phyloP scores from a whole-genome alignment of 2,329 filamentous ascomycete genomes.

The Phoma herbarum region DNA sequence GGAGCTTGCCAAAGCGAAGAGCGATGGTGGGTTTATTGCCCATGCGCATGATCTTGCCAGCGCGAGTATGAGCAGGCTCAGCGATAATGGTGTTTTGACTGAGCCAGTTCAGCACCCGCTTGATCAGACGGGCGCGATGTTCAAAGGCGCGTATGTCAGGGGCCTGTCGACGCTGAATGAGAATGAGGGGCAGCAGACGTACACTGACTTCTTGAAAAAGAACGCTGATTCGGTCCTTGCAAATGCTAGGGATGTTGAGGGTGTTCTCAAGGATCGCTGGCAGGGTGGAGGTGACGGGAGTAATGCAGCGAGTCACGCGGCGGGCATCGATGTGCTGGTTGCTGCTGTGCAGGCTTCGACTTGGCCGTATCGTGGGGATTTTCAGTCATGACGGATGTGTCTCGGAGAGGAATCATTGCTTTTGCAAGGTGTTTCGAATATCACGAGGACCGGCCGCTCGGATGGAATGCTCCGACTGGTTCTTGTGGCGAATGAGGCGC shows the following conservation, averaged over 20 bases:
- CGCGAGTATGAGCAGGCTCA: slow-evolving; percentile 38
- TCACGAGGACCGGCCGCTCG: neutral
- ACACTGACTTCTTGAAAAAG: slow-evolving; percentile 41
- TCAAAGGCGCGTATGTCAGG: slow-evolving; percentile 51
- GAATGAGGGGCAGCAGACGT: slow-evolving; percentile 34
- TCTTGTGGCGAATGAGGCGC: neutral
- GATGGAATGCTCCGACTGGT: neutral
- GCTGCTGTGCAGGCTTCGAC: slow-evolving; percentile 49
- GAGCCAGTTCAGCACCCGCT: slow-evolving; percentile 36
- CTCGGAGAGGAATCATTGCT: slow-evolving; percentile 5
- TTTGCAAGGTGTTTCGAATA: slow-evolving; percentile 2
- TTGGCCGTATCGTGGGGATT: neutral
- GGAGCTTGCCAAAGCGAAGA: slow-evolving; percentile 60
- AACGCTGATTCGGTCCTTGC: slow-evolving; percentile 47
- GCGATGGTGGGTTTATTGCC: slow-evolving; percentile 36
- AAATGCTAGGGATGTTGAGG: slow-evolving; percentile 46
- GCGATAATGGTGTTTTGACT: slow-evolving; percentile 44
- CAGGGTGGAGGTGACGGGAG: slow-evolving; percentile 63
- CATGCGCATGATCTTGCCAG: slow-evolving; percentile 42
- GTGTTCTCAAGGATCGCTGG: slow-evolving; percentile 67
- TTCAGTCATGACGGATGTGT: neutral
- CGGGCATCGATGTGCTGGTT: slow-evolving; percentile 71
- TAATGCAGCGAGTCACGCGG: slow-evolving; percentile 67
- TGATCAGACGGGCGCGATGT: slow-evolving; percentile 44
- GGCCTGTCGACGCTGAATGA: slow-evolving; percentile 43